Base-by-base conservation (phyloP, 768 basidiomycete genomes). In the Mycena pura region DNA sequence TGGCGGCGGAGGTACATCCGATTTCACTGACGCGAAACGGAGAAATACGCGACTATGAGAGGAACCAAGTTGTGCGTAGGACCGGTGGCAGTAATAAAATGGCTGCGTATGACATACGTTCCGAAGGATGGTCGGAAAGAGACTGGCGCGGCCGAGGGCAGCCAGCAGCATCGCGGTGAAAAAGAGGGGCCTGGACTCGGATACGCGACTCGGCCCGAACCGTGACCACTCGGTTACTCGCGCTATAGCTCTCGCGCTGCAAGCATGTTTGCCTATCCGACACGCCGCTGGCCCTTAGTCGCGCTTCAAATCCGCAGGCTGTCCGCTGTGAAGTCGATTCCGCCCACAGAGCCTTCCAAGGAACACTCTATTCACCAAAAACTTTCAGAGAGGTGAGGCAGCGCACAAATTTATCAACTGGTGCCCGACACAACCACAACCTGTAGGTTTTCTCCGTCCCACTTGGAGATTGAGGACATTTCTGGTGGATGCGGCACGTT, bases 401-500 rank as follows among this genome's bases (percentile, higher is more conserved):
- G 13, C 24, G 19, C 15, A 34, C 21, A 15, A 43, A 32, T n/a
- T 29, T 32, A 6, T 25, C 19, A 15, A 27, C 29, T 22, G 1
- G 36, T n/a, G 25, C n/a, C n/a, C n/a, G n/a, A n/a, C 11, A 34
- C 50, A 39, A 25, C 14, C 40, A 28, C 14, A 27, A 24, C 41
- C 43, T 3, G 43, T 41, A 62, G 64, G 28, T 94, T 99, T 73
- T 76, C 82, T n/a, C 93, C 96, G 10, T 86, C 89, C 14, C 84
- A 89, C 60, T 78, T 99, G 19, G 84, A 87, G 62, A 95, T 99
- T 2, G 89, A 95, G 77, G 96, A 99, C 74, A 86, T 96, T n/a
- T 99, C 96, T 25, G 96, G 96, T 53, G 97, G 97, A 22, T 99
- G 97, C 72, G 97, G 97, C n/a, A 84, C 89, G 5, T 99, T 99